Base-by-base conservation (phyloP, 805 yeast genomes). In the Brettanomyces bruxellensis region DNA sequence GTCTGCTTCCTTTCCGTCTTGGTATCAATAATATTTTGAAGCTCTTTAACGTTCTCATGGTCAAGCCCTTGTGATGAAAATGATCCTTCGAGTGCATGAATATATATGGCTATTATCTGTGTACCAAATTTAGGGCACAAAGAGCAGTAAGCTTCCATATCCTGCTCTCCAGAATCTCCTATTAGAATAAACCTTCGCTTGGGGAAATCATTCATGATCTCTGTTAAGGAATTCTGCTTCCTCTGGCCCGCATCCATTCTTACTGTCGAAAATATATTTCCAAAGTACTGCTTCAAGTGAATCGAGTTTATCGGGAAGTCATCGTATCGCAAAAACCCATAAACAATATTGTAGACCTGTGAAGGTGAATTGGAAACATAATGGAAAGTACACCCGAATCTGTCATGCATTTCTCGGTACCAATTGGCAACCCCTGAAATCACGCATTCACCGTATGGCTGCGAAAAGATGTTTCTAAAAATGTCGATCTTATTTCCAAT, bases 141-240 rank as follows among this genome's bases (percentile, higher is more conserved):
- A 25, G 82, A 82, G 5, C 79, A 72, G 60, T 93, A 93, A 0
- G 97, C 95, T 58, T 95, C 99, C 39, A 91, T 68, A 66, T 93
- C 99, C 52, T 83, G 83, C 59, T 93, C 99, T 1, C 98, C 98
- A 2, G 96, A 83, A 61, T 93, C 99, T 32, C 99, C 99, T 13
- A 93, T 75, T 44, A 95, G 68, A 24, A 93, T 73, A 60, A 93
- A 91, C 56, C 76, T 81, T 52, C 90, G 80, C 1, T 76, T 50
- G 0, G 95, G 88, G 59, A 87, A 91, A 57, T 90, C 95, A 3
- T 66, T 61, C 24, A 88, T 51, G 6, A 93, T 74, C 47, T 76
- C 74, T 38, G 71, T 67, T 45, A 95, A 70, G 1, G 87, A 74
- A 11, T 74, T 73, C 49, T 78, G 74, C 62, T 93, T 93, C 40